phyloP scores from a whole-genome alignment of 2,329 filamentous ascomycete genomes.

The Orbilia oligospora region DNA sequence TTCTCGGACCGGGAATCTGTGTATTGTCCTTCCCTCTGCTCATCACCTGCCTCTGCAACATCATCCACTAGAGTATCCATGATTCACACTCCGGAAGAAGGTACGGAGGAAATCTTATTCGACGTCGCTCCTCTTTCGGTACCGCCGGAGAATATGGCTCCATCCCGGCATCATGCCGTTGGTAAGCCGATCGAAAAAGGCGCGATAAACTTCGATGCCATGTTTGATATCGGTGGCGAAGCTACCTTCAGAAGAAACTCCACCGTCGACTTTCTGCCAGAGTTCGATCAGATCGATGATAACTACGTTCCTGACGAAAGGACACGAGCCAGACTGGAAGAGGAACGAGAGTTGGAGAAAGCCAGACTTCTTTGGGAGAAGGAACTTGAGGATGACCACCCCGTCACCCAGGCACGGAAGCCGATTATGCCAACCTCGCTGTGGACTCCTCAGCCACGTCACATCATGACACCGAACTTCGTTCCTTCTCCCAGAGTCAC shows the following conservation, averaged over 20 bases:
- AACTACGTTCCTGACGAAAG: slow-evolving; percentile 54
- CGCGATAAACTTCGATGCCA: slow-evolving; percentile 47
- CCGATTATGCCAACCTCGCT: slow-evolving; percentile 53
- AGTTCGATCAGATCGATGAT: slow-evolving; percentile 59
- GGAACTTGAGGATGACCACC: slow-evolving; percentile 54
- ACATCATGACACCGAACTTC: slow-evolving; percentile 57
- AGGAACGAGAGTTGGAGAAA: slow-evolving; percentile 55
- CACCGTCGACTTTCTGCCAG: slow-evolving; percentile 51
- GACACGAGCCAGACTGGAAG: slow-evolving; percentile 51
- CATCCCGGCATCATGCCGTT: slow-evolving; percentile 32
- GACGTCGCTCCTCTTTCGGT: slow-evolving; percentile 55
- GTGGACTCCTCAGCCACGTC: slow-evolving; percentile 52
- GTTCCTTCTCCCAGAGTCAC: slow-evolving; percentile 43
- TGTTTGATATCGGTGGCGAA: slow-evolving; percentile 57
- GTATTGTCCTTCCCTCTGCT: slow-evolving; percentile 54
- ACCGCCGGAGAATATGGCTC: slow-evolving; percentile 49
- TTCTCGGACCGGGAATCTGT: slow-evolving; percentile 60
- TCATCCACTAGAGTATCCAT: slow-evolving; percentile 57
- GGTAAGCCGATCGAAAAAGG: slow-evolving; percentile 56
- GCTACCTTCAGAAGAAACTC: slow-evolving; percentile 44
- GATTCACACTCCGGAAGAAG: slow-evolving; percentile 58
- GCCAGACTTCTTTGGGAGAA: slow-evolving; percentile 53
- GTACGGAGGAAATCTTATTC: slow-evolving; percentile 54
- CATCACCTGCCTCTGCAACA: slow-evolving; percentile 55
- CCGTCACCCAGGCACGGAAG: slow-evolving; percentile 44